Conservation (phyloP, 1,284 basidiomycete genomes). For the Malassezia arunalokei region DNA sequence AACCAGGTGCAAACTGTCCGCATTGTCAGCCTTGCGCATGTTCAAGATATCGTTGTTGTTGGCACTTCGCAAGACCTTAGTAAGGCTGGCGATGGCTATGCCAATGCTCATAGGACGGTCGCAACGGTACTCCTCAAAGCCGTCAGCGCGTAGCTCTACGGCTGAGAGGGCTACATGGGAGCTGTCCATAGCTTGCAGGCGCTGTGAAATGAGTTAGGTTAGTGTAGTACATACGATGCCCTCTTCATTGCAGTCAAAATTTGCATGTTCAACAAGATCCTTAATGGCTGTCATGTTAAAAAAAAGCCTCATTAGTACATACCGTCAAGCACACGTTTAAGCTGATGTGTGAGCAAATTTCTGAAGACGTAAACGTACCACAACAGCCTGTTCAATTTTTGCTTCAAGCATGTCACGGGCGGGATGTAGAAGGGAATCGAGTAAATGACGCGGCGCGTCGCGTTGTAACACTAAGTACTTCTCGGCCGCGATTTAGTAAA, state of each 20-base stretch:
- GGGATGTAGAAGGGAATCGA: not conserved
- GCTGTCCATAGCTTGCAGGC: constrained; percentile 92
- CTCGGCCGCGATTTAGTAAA: too few relatives aligned
- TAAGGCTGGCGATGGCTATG: constrained; percentile 61
- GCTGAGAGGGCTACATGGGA: constrained; percentile 94
- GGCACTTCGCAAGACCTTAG: constrained; percentile 92
- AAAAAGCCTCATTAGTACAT: not conserved
- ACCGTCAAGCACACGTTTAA: constrained; percentile 17
- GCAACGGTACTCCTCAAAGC: constrained; percentile 60
- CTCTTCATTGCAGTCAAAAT: constrained; percentile 94
- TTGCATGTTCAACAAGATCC: constrained; percentile 92
- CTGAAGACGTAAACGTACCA: constrained; percentile 3
- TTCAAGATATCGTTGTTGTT: constrained; percentile 91
- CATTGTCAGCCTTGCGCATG: constrained; percentile 81
- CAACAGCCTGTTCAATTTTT: constrained; percentile 17
- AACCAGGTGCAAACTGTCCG: constrained; percentile 73
- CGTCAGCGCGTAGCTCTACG: constrained; percentile 54
- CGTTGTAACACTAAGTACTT: too few relatives aligned
- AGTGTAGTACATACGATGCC: constrained; percentile 58
- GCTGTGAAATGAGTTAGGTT: constrained; percentile 14
- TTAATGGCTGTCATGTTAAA: constrained; percentile 61
- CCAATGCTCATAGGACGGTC: constrained; percentile 76
- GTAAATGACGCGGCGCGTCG: constrained; percentile 4
- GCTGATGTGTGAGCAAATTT: not conserved
- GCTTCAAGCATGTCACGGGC: constrained; percentile 13